phyloP scores from a whole-genome alignment of 1,139 yeast species.

The Blastobotrys niveus region DNA sequence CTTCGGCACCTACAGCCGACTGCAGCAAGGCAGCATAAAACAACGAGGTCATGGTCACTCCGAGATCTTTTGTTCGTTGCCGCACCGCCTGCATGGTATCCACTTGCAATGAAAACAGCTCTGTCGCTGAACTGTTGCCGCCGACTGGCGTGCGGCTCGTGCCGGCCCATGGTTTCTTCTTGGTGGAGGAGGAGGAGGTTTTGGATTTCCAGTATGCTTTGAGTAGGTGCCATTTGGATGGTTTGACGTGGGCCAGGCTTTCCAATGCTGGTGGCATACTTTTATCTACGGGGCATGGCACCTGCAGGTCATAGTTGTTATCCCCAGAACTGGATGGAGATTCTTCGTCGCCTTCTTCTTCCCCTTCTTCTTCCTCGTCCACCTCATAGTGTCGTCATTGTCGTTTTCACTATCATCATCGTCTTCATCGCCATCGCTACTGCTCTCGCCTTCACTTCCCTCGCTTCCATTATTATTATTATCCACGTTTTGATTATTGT shows the following conservation, averaged over 20 bases:
- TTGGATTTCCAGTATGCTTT: too few species aligned
- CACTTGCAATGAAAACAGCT: neutral
- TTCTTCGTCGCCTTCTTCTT: neutral
- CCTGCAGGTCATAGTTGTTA: too few species aligned
- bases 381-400: neutral
- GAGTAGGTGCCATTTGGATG: neutral
- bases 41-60: conserved; percentile 15
- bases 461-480: neutral
- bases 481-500: neutral
- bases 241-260: neutral
- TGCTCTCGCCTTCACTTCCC: neutral
- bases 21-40: conserved; percentile 17
- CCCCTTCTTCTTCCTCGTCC: neutral
- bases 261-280: neutral
- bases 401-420: too few species aligned
- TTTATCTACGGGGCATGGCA: neutral
- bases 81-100: neutral
- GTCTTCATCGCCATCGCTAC: neutral
- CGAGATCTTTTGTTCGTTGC: conserved; percentile 14
- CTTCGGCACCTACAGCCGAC: conserved; percentile 12
- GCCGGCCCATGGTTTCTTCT: neutral
- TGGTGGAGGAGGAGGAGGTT: too few species aligned
- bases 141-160: neutral
- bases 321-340: too few species aligned
- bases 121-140: neutral